Base-by-base conservation (phyloP, 805 yeast species). In the Starmerella bacillaris region DNA sequence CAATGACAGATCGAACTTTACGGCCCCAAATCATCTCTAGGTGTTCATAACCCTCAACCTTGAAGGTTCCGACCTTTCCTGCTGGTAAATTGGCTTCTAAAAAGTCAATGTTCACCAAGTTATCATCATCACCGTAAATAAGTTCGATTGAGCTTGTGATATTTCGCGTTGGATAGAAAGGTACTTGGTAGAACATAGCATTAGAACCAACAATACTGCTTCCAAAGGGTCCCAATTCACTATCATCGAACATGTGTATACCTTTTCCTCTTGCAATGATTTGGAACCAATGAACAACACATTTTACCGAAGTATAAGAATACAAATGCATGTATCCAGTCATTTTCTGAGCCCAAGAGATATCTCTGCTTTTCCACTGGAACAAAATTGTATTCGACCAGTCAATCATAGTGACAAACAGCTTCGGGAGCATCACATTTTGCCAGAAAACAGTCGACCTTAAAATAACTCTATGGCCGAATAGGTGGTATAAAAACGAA, bases 251-350 rank as follows among this genome's bases (percentile, higher is more conserved):
- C 93, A 89, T 77, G 54, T 84, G 94, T 54, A 86, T 84, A 6
- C 44, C 38, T 32, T 68, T 65, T 31, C 69, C 70, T 5, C 77
- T 64, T 35, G 75, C 64, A 41, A 86, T 78, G 35, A 86, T 84
- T 56, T 82, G 94, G 49, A 82, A 80, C 94, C 94, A 82, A 56
- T 82, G 94, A n/a, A 83, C 95, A 30, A 82, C 83, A 7, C 78
- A 70, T 55, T 84, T 86, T 18, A 84, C 96, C 2, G 84, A 72
- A 0, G 96, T 82, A 17, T 92, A 77, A 2, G 94, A 78, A 57
- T 84, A 86, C 36, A 86, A 61, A 53, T 89, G 95, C 14, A 80
- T 71, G 55, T 80, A 86, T 12, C 79, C 68, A n/a, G 78, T 65
- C 32, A 72, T 58, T 51, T 84, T 86, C 55, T 84, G 94, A 27